Conservation (phyloP, 2,329 filamentous ascomycete species). For the Nigrospora oryzae region DNA sequence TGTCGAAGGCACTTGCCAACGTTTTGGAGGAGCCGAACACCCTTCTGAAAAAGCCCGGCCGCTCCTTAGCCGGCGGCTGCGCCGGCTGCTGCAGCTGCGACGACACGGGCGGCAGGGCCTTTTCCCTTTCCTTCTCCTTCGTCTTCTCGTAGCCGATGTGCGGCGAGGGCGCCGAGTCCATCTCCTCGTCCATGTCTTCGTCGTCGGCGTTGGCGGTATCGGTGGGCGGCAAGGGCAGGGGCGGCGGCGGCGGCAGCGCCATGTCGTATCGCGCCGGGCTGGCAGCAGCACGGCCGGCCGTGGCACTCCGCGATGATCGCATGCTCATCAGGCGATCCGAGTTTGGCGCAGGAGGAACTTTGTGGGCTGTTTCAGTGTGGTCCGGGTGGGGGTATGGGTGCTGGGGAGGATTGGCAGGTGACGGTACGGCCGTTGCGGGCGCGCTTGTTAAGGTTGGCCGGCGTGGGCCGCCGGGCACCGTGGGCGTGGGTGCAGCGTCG, state of each 20-base stretch:
- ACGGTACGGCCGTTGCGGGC: conserved; percentile 26
- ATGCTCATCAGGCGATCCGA: conserved; percentile 41
- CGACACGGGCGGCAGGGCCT: conserved; percentile 28
- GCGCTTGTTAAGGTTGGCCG: conserved; percentile 13
- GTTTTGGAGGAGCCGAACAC: conserved; percentile 73
- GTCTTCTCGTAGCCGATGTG: conserved; percentile 51
- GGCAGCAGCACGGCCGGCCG: conserved; percentile 23
- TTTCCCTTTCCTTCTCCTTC: conserved; percentile 45
- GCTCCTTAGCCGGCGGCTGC: conserved; percentile 44
- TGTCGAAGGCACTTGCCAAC: conserved; percentile 1
- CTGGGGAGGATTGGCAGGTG: conserved; percentile 23
- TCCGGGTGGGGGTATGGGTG: background rate
- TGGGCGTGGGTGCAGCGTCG: conserved; percentile 81
- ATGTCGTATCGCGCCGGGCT: conserved; percentile 1
- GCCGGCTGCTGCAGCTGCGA: background rate
- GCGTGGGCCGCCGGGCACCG: conserved; percentile 71
- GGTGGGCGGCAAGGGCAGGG: background rate
- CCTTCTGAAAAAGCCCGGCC: conserved; percentile 83
- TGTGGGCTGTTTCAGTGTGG: background rate
- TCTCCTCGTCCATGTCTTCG: background rate
- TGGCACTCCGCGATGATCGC: conserved; percentile 32
- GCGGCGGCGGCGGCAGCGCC: background rate
- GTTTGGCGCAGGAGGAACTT: conserved; percentile 23
- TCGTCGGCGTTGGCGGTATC: background rate
- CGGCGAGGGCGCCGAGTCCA: conserved; percentile 49